phyloP scores from a whole-genome alignment of 495 filamentous ascomycete species.

The Aspergillus avenaceus region DNA sequence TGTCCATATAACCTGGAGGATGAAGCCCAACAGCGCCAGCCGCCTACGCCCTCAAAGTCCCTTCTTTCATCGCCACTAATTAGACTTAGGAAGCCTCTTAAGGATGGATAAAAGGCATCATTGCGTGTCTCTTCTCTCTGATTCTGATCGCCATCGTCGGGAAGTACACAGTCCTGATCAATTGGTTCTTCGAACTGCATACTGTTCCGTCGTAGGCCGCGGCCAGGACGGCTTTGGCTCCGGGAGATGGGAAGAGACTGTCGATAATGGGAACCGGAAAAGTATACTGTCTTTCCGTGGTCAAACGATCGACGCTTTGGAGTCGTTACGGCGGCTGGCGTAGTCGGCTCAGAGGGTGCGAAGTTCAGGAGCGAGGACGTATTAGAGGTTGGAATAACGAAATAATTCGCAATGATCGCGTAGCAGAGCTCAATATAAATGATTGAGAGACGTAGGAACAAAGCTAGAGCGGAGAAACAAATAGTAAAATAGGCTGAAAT shows the following conservation, averaged over 20 bases:
- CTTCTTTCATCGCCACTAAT: slow-evolving; percentile 46
- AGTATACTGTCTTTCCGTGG: slow-evolving; percentile 16
- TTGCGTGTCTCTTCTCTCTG: slow-evolving; percentile 10
- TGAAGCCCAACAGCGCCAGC: slow-evolving; percentile 53
- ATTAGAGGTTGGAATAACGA: slow-evolving; percentile 37
- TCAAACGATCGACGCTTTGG: slow-evolving; percentile 24
- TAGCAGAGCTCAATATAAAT: slow-evolving; percentile 67
- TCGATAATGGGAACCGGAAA: slow-evolving; percentile 1
- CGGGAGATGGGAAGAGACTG: slow-evolving; percentile 9
- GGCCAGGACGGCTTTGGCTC: slow-evolving; percentile 12
- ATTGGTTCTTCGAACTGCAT: slow-evolving; percentile 8
- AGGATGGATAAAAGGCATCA: slow-evolving; percentile 11
- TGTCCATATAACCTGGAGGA: slow-evolving; percentile 20
- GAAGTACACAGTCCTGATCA: not conserved
- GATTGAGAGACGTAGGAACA: slow-evolving; percentile 60
- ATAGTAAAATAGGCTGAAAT: slow-evolving; percentile 68
- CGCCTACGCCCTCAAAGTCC: slow-evolving; percentile 85
- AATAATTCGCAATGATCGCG: slow-evolving; percentile 54
- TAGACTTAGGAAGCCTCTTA: slow-evolving; percentile 24
- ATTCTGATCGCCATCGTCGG: not conserved
- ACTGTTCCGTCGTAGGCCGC: slow-evolving; percentile 6
- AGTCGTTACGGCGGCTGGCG: slow-evolving; percentile 15
- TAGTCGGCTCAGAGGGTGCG: slow-evolving; percentile 26
- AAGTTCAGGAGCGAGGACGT: slow-evolving; percentile 30
- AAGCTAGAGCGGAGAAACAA: slow-evolving; percentile 57